phyloP scores from a whole-genome alignment of 2,329 filamentous ascomycete species.

The Epichloe amarillans region DNA sequence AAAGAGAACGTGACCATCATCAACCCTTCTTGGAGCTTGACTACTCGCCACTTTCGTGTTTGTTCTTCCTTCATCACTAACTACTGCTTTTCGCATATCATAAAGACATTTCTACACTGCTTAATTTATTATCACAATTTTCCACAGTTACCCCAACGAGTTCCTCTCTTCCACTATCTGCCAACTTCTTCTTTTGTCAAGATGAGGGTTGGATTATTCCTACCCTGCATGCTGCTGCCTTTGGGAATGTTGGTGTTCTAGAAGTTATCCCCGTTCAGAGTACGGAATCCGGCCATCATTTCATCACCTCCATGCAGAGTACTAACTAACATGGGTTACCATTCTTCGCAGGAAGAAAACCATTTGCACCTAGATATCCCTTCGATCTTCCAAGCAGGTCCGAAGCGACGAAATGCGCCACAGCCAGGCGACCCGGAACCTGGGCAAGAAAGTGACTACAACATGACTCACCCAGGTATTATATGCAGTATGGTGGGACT shows the following conservation, averaged over 20 bases:
- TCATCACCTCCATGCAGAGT: too few relatives aligned
- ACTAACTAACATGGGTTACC: too few relatives aligned
- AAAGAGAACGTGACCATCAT: neutral
- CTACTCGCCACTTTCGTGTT: neutral
- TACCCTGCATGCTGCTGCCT: neutral
- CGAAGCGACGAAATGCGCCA: too few relatives aligned
- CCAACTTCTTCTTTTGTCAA: neutral
- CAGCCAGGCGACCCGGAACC: too few relatives aligned
- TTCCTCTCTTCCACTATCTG: neutral
- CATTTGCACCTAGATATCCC: too few relatives aligned
- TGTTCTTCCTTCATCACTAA: neutral
- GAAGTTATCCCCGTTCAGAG: too few relatives aligned
- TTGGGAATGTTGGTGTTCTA: neutral
- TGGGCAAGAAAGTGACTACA: too few relatives aligned
- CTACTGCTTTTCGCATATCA: neutral
- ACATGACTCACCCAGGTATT: fast-evolving
- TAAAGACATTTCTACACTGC: neutral
- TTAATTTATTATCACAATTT: neutral
- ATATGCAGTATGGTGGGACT: too few relatives aligned
- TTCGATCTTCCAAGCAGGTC: too few relatives aligned
- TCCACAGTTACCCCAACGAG: neutral
- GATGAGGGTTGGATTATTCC: neutral
- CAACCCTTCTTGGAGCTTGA: neutral
- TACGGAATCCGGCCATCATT: too few relatives aligned
- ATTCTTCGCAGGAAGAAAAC: too few relatives aligned